Evolutionary conservation across 2,329 filamentous ascomycete species (phyloP), one percentile per base, ranked within the genome.

Genomic region (Westerdykella sp.): DNA sequence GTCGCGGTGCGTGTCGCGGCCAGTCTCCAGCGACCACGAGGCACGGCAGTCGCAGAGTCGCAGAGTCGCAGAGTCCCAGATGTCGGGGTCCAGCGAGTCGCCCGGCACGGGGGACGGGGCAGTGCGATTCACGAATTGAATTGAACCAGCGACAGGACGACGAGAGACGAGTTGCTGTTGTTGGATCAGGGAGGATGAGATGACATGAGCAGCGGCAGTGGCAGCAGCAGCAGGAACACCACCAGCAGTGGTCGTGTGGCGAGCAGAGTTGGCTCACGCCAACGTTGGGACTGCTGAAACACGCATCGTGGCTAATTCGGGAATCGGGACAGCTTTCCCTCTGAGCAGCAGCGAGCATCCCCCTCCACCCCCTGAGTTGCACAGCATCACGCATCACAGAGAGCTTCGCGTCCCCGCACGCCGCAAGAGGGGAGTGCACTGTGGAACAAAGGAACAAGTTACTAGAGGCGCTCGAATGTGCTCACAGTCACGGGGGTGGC

Each of bases 291-390:
- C 25, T 28, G 25, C 44, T 56, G 59, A 59, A 61, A 63, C 59
- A 51, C 48, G 47, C 57, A 52, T 51, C 51, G 53, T 51, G 53
- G 44, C 50, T 53, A 43, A 34, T 52, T 56, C 43, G 52, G 57
- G 57, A 51, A 46, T 21, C 18, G 18, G 18, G 18, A 21, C 18
- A 21, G 18, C 18, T 44, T 21, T 21, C 18, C 18, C 18, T 21
- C 18, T 21, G 18, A 21, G 18, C 18, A 21, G 41, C 34, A 41
- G 44, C 44, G 25, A 28, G 25, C 25, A 28, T 28, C 25, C 25
- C 25, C 10, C 23, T 25, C 23, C 49, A 47, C 49, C 54, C 56
- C 57, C 59, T 62, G 55, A 51, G 43, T 45, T 44, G 48, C 41
- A 49, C 53, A 50, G 47, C 21, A n/a, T 28, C 25, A n/a, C n/a